Conservation (phyloP, 2,329 filamentous ascomycete species). For the Mycogone perniciosa region DNA sequence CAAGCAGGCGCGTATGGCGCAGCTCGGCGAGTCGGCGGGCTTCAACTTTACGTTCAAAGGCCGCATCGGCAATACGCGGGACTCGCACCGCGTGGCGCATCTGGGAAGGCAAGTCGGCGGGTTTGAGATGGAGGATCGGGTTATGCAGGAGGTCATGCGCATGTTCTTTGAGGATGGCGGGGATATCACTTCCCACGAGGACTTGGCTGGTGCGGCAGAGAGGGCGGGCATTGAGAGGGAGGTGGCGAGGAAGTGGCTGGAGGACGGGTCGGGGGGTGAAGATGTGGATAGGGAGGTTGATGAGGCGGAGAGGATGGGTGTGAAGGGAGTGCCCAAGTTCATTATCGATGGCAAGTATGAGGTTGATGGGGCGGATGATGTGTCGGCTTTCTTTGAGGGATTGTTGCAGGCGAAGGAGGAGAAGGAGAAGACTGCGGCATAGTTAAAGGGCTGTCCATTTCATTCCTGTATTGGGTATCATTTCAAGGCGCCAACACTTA, state of each 20-base stretch:
- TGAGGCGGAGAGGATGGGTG: slow-evolving; percentile 41
- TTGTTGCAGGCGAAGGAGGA: slow-evolving; percentile 48
- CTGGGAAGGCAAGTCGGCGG: slow-evolving; percentile 47
- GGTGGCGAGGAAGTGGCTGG: slow-evolving; percentile 49
- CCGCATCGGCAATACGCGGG: slow-evolving; percentile 67
- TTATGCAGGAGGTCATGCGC: slow-evolving; percentile 58
- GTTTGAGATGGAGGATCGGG: slow-evolving; percentile 45
- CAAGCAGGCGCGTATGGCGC: slow-evolving; percentile 51
- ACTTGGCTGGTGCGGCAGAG: slow-evolving; percentile 46
- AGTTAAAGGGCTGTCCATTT: background rate
- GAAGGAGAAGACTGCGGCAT: background rate
- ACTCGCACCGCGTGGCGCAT: slow-evolving; percentile 72
- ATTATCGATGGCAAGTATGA: slow-evolving; percentile 62
- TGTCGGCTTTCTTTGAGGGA: slow-evolving; percentile 57
- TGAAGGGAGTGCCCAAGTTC: slow-evolving; percentile 70
- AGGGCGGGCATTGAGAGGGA: slow-evolving; percentile 46
- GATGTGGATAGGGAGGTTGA: slow-evolving; percentile 52
- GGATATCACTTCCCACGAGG: slow-evolving; percentile 54
- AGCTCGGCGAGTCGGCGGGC: slow-evolving; percentile 57
- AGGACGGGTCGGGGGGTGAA: slow-evolving; percentile 46
- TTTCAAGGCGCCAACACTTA: background rate
- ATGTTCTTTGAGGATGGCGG: slow-evolving; percentile 60
- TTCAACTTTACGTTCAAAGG: slow-evolving; percentile 69
- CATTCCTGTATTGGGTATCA: slow-evolving; percentile 5
- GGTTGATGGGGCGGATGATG: slow-evolving; percentile 66